Conservation (phyloP, 2,329 filamentous ascomycete species). For the Trichophyton verrucosum region DNA sequence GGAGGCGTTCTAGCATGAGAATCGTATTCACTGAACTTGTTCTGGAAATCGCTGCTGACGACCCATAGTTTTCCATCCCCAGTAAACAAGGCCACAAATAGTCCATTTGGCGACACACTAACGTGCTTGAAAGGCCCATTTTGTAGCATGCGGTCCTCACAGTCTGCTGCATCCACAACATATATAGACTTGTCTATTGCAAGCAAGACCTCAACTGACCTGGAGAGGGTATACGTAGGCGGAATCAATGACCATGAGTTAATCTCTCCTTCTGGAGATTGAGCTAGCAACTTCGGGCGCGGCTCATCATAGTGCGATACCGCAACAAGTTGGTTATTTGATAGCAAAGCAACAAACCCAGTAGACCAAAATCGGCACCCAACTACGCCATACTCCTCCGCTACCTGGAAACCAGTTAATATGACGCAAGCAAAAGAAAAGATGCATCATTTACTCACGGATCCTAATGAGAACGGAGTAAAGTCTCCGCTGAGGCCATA, state of each 20-base stretch:
- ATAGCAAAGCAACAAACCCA: constrained; percentile 84
- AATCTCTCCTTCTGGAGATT: constrained; percentile 63
- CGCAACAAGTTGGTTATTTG: constrained; percentile 73
- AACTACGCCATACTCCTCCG: constrained; percentile 75
- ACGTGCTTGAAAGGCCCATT: constrained; percentile 89
- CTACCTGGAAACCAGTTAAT: constrained; percentile 39
- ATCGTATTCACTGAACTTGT: constrained; percentile 80
- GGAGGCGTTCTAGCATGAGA: constrained; percentile 75
- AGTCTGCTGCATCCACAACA: constrained; percentile 75
- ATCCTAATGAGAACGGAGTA: constrained; percentile 80
- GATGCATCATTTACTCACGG: constrained; percentile 35
- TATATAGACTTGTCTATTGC: constrained; percentile 76
- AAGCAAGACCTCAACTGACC: constrained; percentile 83
- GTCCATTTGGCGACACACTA: constrained; percentile 79
- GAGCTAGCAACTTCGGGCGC: constrained; percentile 67
- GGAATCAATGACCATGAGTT: constrained; percentile 83
- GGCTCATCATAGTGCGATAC: constrained; percentile 89
- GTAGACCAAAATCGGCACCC: constrained; percentile 85
- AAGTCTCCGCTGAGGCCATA: constrained; percentile 91
- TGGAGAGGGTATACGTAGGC: constrained; percentile 74
- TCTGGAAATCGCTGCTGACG: constrained; percentile 90
- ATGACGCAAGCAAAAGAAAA: neutral
- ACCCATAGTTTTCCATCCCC: constrained; percentile 77
- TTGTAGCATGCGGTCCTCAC: constrained; percentile 80
- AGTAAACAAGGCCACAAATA: constrained; percentile 78